These are phyloP conservation scores for Quillaja saponaria DNA, from an alignment of 306 rosid species.

Conservation along the genomic window DNA sequence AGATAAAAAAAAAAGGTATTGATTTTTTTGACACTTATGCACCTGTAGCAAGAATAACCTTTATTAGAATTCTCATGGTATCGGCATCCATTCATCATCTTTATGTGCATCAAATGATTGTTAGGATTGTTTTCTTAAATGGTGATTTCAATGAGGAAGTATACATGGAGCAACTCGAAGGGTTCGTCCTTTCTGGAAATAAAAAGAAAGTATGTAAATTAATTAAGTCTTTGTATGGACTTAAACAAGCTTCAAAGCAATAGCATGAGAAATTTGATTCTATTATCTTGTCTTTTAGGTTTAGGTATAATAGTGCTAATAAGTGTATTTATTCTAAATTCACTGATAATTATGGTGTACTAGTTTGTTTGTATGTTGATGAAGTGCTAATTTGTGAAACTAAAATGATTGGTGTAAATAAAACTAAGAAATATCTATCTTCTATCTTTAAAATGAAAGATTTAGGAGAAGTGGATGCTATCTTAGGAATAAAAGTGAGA, in stretches of 20 bases:
- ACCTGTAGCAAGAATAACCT: background rate
- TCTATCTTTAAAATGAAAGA: too few species aligned
- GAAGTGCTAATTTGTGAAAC: too few species aligned
- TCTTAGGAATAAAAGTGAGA: conserved; percentile 1
- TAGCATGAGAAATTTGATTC: too few species aligned
- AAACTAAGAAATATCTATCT: too few species aligned
- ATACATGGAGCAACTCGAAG: background rate
- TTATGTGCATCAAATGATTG: background rate
- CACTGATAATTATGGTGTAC: too few species aligned
- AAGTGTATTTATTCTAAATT: too few species aligned
- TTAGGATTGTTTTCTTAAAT: background rate
- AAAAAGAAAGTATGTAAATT: background rate
- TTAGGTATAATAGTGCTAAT: too few species aligned
- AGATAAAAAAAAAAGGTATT: background rate
- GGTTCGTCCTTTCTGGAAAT: background rate
- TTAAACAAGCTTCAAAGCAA: background rate
- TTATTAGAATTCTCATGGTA: background rate
- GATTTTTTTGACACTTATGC: background rate
- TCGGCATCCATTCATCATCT: background rate
- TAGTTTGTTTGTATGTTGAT: too few species aligned
- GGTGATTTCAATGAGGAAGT: background rate
- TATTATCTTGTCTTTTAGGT: too few species aligned
- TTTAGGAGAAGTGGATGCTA: background rate
- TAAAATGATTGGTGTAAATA: too few species aligned
- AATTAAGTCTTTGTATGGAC: background rate